Conservation (phyloP, 1,284 basidiomycete genomes). For the Phaffia rhodozyma region DNA sequence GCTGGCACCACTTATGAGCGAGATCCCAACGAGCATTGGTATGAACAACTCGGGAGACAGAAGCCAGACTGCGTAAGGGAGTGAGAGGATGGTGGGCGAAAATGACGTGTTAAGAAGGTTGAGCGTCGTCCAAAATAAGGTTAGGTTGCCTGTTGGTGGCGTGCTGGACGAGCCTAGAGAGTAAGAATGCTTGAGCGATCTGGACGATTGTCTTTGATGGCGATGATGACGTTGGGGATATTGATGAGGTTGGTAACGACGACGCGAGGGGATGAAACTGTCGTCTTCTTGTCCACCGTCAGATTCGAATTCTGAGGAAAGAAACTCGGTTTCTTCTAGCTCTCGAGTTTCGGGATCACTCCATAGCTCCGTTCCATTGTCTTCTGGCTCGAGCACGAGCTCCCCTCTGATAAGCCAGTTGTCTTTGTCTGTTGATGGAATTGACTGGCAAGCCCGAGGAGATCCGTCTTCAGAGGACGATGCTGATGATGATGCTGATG, state of each 20-base stretch:
- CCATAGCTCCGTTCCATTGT: neutral
- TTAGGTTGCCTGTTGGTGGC: conserved; percentile 6
- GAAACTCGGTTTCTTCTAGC: neutral
- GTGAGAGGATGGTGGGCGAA: conserved; percentile 11
- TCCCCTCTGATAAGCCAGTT: neutral
- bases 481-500: too few relatives aligned
- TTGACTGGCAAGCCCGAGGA: too few relatives aligned
- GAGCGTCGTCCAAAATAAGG: conserved; percentile 5
- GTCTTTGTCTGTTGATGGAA: too few relatives aligned
- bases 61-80: conserved; percentile 9
- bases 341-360: neutral
- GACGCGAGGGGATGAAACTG: conserved; percentile 3
- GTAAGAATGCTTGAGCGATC: neutral
- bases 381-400: neutral
- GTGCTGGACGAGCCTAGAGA: neutral
- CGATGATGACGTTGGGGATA: neutral
- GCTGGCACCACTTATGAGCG: conserved; percentile 7
- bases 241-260: neutral
- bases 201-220: neutral
- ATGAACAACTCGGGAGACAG: conserved; percentile 13
- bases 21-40: conserved; percentile 6
- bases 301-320: too few relatives aligned
- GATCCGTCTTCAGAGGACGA: too few relatives aligned
- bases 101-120: conserved; percentile 10
- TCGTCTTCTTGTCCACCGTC: neutral